phyloP scores from a whole-genome alignment of 108 stramenopile species.

The Cyclostephanos invisitatus region DNA sequence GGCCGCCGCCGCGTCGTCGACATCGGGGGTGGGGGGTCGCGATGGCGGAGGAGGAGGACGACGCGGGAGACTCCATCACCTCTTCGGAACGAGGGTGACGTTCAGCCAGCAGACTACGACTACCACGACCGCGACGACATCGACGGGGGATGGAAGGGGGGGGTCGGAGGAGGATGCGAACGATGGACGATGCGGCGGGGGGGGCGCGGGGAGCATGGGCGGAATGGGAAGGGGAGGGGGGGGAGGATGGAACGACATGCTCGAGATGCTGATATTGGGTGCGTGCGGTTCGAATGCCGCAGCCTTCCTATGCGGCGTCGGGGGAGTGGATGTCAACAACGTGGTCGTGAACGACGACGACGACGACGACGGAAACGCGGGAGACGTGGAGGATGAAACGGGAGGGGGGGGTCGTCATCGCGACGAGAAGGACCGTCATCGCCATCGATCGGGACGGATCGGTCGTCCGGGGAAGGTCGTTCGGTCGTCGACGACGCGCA shows the following conservation, averaged over 20 bases:
- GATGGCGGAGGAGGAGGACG: neutral
- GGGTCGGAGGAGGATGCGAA: too few relatives aligned
- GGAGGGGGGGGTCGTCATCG: too few relatives aligned
- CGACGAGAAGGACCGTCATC: neutral
- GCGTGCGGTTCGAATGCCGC: too few relatives aligned
- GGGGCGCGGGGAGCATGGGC: too few relatives aligned
- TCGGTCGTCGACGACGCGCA: constrained; percentile 36
- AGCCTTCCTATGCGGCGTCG: too few relatives aligned
- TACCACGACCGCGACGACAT: neutral
- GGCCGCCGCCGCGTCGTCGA: constrained; percentile 1
- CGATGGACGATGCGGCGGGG: too few relatives aligned
- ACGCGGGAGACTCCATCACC: neutral
- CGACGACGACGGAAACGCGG: too few relatives aligned
- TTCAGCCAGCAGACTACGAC: neutral
- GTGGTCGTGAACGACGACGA: too few relatives aligned
- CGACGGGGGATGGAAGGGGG: neutral
- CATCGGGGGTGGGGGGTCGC: neutral
- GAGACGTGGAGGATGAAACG: too few relatives aligned
- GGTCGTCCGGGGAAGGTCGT: constrained; percentile 15
- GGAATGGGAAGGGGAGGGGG: neutral
- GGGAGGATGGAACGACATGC: neutral
- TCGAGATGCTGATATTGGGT: neutral
- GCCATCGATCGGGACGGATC: too few relatives aligned
- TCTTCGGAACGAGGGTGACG: constrained; percentile 12
- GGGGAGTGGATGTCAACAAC: too few relatives aligned